Evolutionary conservation across 129 eudicot species (phyloP), one percentile per base, ranked within the genome.

Genomic region (Tagetes erecta): DNA sequence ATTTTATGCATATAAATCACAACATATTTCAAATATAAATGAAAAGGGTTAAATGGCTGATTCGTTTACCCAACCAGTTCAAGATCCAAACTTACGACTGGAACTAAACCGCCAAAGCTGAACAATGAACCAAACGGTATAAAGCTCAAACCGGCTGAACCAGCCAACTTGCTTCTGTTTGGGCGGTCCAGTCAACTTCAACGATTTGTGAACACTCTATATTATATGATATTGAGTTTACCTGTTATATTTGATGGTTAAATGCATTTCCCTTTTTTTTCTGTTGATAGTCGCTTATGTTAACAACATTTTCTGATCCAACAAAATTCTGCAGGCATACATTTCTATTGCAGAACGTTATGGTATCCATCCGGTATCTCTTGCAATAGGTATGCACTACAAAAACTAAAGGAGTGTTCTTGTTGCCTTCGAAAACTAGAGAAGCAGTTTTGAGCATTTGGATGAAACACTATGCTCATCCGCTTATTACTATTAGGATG

Each of bases 341-440:
- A 40, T 88, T 58, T 75, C 81, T 38, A 86, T 94, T 78, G 91
- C 99, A 13, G 72, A 82, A 53, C 78, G 79, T 33, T 86, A 88
- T 79, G 96, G 83, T 36, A 76, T 94, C 74, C 96, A 91, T 66
- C 97, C 99, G 1, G 96, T 90, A 45, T 86, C 99, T 60, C 91
- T 90, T 52, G 96, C 99, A 59, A 83, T 94, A 64, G 97, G 99
- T 94, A 83, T 55, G 80, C 31, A 6, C 47, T 20, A 38, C 49
- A 40, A 64, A 38, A 39, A n/a, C 36, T 62, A 62, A 59, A 59
- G 20, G 65, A 6, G 3, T 35, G 35, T 55, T 55, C 6, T 34
- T 34, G 10, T 55, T 55, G 40, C 65, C 9, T 58, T 27, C 31
- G 2, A 27, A 30, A 31, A 51, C 59, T 12, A 12, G 35, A n/a